Evolutionary conservation across 129 eudicot species (phyloP).

Genomic region (Kitagawia praeruptora): DNA sequence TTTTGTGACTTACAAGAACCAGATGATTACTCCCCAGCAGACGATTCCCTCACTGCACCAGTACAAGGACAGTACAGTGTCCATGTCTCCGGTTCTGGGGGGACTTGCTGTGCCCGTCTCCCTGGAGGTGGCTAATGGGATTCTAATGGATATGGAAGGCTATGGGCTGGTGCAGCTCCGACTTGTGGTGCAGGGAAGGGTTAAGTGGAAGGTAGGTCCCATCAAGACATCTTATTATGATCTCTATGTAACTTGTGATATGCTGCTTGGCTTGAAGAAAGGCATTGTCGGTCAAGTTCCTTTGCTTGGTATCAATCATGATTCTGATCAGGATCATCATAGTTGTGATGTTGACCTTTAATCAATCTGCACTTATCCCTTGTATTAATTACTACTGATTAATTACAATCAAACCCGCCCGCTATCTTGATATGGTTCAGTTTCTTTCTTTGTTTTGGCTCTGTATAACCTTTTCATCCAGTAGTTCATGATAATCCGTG

Average conservation of each 20-base stretch:
- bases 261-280: constrained; percentile 39
- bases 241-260: constrained; percentile 48
- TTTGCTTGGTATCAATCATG: constrained; percentile 32
- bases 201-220: constrained; percentile 37
- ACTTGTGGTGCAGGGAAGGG: constrained; percentile 39
- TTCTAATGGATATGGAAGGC: constrained; percentile 27
- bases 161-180: constrained; percentile 52
- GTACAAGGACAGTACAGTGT: constrained; percentile 45
- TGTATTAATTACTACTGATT: no score
- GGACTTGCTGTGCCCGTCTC: constrained; percentile 35
- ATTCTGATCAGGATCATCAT: constrained; percentile 9
- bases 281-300: constrained; percentile 51
- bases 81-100: constrained; percentile 41
- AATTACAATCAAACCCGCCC: no score
- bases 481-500: no score
- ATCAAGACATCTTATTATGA: constrained; percentile 24
- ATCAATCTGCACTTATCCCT: background rate
- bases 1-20: constrained; percentile 32
- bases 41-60: constrained; percentile 53
- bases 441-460: no score
- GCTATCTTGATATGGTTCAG: no score
- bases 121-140: constrained; percentile 36
- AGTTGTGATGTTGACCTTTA: constrained; percentile 41
- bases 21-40: constrained; percentile 36
- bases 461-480: no score